Base-by-base conservation (phyloP, 2,329 filamentous ascomycete genomes). In the Ceratocystis cacaofunesta region DNA sequence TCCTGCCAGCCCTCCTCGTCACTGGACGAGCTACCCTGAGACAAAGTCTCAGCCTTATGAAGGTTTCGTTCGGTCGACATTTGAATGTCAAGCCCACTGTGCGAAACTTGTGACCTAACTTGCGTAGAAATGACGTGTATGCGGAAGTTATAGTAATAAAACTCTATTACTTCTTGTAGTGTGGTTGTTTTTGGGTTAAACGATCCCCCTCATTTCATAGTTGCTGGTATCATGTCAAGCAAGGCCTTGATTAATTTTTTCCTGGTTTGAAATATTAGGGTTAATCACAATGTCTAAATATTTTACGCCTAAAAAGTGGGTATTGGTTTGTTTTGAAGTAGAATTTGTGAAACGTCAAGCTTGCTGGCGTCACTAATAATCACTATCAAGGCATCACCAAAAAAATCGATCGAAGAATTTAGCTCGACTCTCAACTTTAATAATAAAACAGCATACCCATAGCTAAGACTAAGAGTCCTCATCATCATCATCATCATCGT, bases 401-500 rank as follows among this genome's bases (percentile, higher is more conserved):
- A n/a, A 25, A 52, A 25, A 4, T 8, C 22, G 10, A 15, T 25
- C 22, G 48, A 25, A 52, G 15, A 12, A 52, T 58, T 58, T 19
- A 30, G 15, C 12, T 30, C 17, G 25, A 30, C n/a, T 19, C 55
- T 58, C 25, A n/a, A 25, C 1, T 36, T n/a, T 7, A 7, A 58
- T n/a, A 52, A 28, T 58, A 10, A 19, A 12, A n/a, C n/a, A 30
- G 15, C 25, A 36, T 25, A 2, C 12, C 4, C 15, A 8, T 17
- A 12, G 12, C 17, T 8, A 15, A 17, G 2, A 58, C 28, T 79
- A 78, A 0, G 79, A 79, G 1, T 80, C 82, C 0, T 81, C 82
- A 0, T 79, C 81, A 0, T 82, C 80, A 0, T 82, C 80, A 0
- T 82, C 80, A 0, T 81, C 80, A 0, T 81, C 81, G 0, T 80